Evolutionary conservation across 2,329 filamentous ascomycete genomes (phyloP), one percentile per base, ranked within the genome.

Genomic region (Leptographium wingfieldii): DNA sequence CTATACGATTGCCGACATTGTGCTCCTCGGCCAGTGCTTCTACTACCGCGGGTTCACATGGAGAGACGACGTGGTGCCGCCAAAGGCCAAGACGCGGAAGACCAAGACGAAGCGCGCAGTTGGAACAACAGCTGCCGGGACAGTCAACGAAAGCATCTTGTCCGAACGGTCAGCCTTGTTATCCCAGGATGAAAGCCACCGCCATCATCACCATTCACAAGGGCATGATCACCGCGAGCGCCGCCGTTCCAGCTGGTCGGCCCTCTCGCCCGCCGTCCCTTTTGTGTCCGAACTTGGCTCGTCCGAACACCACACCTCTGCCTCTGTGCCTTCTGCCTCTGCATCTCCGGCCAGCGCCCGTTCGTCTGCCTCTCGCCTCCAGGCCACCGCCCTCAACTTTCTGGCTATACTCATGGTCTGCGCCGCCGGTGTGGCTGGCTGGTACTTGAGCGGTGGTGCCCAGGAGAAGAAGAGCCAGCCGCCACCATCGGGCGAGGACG

Each of bases 41-140:
- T 97, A 95, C 76, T 99, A 99, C 73, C 85, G 89, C 58, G 92
- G 92, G 3, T 94, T 96, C 66, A 85, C 82, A 2, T 81, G 80
- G 77, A 76, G 73, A 58, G 83, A 86, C 64, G 75, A 82, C 60
- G 73, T 80, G 16, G 68, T 73, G 16, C 40, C 55, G 9, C 69
- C 76, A 72, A 67, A 74, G 53, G 68, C 72, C 49, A 79, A 78
- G 68, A 66, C 76, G 29, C 63, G 58, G 19, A 63, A 49, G 33
- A 52, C 22, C 49, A 51, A 43, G 25, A 11, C 33, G 22, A 43
- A 40, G 11, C 25, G 38, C 12, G 27, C 19, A 35, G 19, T 31
- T 57, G 56, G 52, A 49, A 60, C 14, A 43, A 35, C 52, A 40
- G 51, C 12, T 27, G 72, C 68, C 35, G 68, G 59, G 64, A 64